These are phyloP conservation scores for Leishmania aethiopica DNA, from an alignment of 208 protist species.

Conservation along the genomic window DNA sequence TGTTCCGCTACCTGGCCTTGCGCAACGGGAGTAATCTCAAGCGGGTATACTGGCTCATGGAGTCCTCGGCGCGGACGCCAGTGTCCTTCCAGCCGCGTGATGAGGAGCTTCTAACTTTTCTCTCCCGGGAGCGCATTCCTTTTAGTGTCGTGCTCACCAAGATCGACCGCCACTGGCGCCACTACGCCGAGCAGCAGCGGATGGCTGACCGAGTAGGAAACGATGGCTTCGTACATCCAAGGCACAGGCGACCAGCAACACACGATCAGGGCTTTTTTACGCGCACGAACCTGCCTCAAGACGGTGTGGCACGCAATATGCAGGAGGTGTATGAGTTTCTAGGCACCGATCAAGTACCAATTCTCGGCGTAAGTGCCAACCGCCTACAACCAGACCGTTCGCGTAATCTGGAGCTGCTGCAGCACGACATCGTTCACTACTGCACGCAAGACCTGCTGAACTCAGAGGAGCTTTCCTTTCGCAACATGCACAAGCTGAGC, in stretches of 20 bases:
- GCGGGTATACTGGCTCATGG: slow-evolving; percentile 88
- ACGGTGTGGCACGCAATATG: slow-evolving; percentile 57
- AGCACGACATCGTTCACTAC: slow-evolving; percentile 84
- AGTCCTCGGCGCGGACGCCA: slow-evolving; percentile 42
- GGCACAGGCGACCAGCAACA: neutral
- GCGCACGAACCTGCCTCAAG: slow-evolving; percentile 25
- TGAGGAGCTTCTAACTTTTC: slow-evolving; percentile 76
- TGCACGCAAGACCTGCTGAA: slow-evolving; percentile 55
- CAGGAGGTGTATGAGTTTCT: slow-evolving; percentile 70
- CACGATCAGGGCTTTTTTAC: neutral
- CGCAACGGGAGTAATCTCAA: slow-evolving; percentile 77
- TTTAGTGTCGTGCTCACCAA: slow-evolving; percentile 88
- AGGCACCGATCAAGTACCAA: slow-evolving; percentile 65
- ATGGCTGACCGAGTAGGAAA: slow-evolving; percentile 31
- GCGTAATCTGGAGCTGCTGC: slow-evolving; percentile 68
- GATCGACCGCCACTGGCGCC: slow-evolving; percentile 73
- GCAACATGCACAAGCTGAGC: slow-evolving; percentile 71
- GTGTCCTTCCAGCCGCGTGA: slow-evolving; percentile 72
- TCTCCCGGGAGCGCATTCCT: slow-evolving; percentile 69
- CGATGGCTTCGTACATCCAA: slow-evolving; percentile 29
- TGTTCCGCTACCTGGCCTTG: slow-evolving; percentile 87
- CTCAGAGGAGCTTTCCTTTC: slow-evolving; percentile 54
- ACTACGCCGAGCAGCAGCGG: slow-evolving; percentile 35
- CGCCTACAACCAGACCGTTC: slow-evolving; percentile 51
- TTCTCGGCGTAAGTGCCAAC: slow-evolving; percentile 72